Percentiles rank a stretch among this genome's conserved stretches.
phyloP scores from a whole-genome alignment of 208 protist genomes.

The Strigomonas galati region DNA sequence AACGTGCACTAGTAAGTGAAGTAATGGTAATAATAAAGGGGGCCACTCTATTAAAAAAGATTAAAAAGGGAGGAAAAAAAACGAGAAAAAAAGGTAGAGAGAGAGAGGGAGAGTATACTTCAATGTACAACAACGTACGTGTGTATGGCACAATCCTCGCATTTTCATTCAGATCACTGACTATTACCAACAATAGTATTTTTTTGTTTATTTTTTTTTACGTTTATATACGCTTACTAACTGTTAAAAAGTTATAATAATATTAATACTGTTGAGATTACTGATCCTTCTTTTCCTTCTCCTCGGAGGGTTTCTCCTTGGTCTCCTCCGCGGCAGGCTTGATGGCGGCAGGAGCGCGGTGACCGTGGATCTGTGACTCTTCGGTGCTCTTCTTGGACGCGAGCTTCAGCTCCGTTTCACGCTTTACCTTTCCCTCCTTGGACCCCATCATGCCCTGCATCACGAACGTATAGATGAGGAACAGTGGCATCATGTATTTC shows the following conservation, averaged over 20 bases:
- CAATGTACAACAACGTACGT: too few relatives aligned
- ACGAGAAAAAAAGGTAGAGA: neutral
- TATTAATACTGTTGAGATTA: constrained; percentile 1
- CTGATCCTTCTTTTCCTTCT: constrained; percentile 18
- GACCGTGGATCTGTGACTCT: constrained; percentile 5
- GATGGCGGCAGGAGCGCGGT: neutral
- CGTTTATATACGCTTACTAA: neutral
- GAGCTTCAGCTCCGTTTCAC: constrained; percentile 15
- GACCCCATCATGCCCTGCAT: constrained; percentile 39
- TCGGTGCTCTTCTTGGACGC: constrained; percentile 12
- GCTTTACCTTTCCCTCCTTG: constrained; percentile 21
- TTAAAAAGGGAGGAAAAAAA: constrained; percentile 18
- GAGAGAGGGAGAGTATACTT: too few relatives aligned
- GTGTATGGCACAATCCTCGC: too few relatives aligned
- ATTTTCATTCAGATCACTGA: too few relatives aligned
- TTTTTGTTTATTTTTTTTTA: neutral
- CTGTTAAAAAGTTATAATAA: constrained; percentile 1
- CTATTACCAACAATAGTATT: too few relatives aligned
- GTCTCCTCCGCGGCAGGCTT: neutral
- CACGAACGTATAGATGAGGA: constrained; percentile 29
- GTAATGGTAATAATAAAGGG: too few relatives aligned
- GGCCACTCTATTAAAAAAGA: too few relatives aligned
- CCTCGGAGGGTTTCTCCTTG: constrained; percentile 2
- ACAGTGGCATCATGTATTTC: constrained; percentile 27
- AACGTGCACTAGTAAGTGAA: too few relatives aligned